Base-by-base conservation (phyloP, 2,329 filamentous ascomycete genomes). In the Colletotrichum sp. region DNA sequence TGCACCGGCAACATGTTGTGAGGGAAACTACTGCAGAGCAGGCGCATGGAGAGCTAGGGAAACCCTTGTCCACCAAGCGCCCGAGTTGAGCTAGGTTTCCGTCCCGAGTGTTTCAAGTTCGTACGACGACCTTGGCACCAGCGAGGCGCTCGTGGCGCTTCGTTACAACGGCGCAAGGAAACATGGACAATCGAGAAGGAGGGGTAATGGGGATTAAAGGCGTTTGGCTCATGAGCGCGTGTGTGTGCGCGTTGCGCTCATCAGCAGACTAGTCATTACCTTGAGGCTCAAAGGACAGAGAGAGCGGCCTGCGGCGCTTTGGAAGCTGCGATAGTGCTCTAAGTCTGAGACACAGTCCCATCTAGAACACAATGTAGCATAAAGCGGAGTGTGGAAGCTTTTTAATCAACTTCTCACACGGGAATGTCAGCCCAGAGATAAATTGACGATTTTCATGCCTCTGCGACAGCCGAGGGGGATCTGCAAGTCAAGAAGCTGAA, bases 51-150 rank as follows among this genome's bases (percentile, higher is more conserved):
- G n/a, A 8, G 36, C 34, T 59, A 24, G 26, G 39, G 63, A 64
- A 28, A 67, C 21, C 74, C 57, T 73, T 68, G 73, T 68, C 65
- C 48, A 74, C 70, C 74, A 60, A 74, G 74, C 71, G 71, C 34
- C 28, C 32, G 48, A 69, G 48, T 52, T 26, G 59, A 69, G 70
- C 73, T 73, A 73, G 59, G 73, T 48, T 75, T 60, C 34, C 48
- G 32, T 30, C 57, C 64, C 64, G 64, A 64, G 43, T 60, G 74
- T 76, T 76, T 76, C 74, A 76, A 68, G 65, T 76, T 76, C 64
- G 74, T 74, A 69, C 69, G 65, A 74, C 34, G 57, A 48, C 64
- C 70, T 73, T 68, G 70, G 70, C 73, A 71, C 59, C 64, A 26
- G 34, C 64, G 34, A 69, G 64, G 28, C 71, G 71, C 64, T 74